phyloP scores from a whole-genome alignment of 2,329 filamentous ascomycete genomes.

The Xylaria hypoxylon region DNA sequence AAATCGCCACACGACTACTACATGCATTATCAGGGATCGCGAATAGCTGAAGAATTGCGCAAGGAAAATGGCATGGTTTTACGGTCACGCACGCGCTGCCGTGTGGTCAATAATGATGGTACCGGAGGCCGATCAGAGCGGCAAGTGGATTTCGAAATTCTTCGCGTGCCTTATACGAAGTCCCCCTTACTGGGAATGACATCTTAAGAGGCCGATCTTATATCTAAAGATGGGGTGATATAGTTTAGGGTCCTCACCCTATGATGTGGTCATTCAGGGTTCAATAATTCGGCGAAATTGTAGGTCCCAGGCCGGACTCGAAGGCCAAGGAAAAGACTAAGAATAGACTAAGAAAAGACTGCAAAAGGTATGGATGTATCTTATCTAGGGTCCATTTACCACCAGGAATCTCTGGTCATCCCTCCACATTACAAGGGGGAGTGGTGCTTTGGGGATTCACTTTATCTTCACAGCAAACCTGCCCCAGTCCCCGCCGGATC shows the following conservation, averaged over 20 bases:
- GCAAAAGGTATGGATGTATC: conserved; percentile 11
- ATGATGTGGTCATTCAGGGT: conserved; percentile 1
- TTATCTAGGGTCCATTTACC: conserved; percentile 6
- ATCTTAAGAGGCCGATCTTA: conserved; percentile 30
- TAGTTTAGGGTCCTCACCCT: conserved; percentile 21
- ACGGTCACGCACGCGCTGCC: conserved; percentile 14
- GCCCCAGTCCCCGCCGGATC: conserved; percentile 20
- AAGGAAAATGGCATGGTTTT: conserved; percentile 6
- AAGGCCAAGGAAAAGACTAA: conserved; percentile 14
- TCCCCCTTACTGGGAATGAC: conserved; percentile 20
- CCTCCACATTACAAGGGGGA: conserved; percentile 23
- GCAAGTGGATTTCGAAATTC: conserved; percentile 25
- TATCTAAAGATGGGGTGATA: conserved; percentile 7
- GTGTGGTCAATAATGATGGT: conserved; percentile 16
- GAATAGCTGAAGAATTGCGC: conserved; percentile 1
- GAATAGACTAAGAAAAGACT: conserved; percentile 34
- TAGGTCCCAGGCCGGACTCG: conserved; percentile 24
- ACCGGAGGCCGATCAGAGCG: conserved; percentile 25
- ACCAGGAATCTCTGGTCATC: conserved; percentile 15
- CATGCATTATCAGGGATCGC: conserved; percentile 14
- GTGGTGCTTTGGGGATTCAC: conserved; percentile 14
- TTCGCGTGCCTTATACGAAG: conserved; percentile 24
- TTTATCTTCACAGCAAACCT: conserved; percentile 10
- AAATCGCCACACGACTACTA: conserved; percentile 21
- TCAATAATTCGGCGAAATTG: conserved; percentile 12